Percentiles rank a stretch among this genome's conserved stretches.
Conservation (phyloP, 2,329 filamentous ascomycete species). For the Penicillium sp. region DNA sequence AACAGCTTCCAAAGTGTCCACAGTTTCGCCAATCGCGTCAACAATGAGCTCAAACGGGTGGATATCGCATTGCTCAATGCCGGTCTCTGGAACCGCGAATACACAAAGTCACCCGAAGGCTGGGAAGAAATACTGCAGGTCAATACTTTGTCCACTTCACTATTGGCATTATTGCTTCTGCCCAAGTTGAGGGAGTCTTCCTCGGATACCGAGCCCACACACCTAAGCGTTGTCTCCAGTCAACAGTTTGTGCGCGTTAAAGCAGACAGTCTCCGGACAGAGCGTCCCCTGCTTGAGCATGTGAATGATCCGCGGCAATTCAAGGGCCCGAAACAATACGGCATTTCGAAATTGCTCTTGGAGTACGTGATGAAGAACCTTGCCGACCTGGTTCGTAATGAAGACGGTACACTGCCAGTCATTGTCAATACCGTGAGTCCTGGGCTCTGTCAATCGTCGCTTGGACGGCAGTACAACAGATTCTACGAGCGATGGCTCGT, state of each 20-base stretch:
- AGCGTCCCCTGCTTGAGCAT: constrained; percentile 31
- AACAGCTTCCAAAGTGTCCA: constrained; percentile 44
- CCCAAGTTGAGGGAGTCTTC: constrained; percentile 43
- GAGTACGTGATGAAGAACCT: constrained; percentile 42
- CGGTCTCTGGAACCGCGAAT: constrained; percentile 41
- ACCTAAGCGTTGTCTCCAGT: constrained; percentile 47
- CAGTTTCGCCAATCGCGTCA: constrained; percentile 39
- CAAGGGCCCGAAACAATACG: constrained; percentile 36
- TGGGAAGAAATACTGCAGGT: constrained; percentile 55
- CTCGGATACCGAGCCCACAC: constrained; percentile 28
- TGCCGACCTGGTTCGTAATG: constrained; percentile 27
- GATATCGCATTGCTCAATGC: constrained; percentile 48
- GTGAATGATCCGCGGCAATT: constrained; percentile 32
- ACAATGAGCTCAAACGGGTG: constrained; percentile 35
- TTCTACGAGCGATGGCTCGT: constrained; percentile 34
- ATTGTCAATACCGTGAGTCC: constrained; percentile 46
- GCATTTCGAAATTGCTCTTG: constrained; percentile 41
- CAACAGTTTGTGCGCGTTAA: constrained; percentile 36
- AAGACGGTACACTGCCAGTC: constrained; percentile 36
- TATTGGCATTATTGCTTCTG: constrained; percentile 52
- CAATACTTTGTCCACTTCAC: constrained; percentile 54
- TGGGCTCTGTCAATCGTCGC: constrained; percentile 42
- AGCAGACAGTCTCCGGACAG: constrained; percentile 29
- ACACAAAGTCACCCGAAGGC: constrained; percentile 38
- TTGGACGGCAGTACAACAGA: constrained; percentile 39